Evolutionary conservation across 169 alveolate genomes (phyloP).

Genomic region (Plasmodium sp.): DNA sequence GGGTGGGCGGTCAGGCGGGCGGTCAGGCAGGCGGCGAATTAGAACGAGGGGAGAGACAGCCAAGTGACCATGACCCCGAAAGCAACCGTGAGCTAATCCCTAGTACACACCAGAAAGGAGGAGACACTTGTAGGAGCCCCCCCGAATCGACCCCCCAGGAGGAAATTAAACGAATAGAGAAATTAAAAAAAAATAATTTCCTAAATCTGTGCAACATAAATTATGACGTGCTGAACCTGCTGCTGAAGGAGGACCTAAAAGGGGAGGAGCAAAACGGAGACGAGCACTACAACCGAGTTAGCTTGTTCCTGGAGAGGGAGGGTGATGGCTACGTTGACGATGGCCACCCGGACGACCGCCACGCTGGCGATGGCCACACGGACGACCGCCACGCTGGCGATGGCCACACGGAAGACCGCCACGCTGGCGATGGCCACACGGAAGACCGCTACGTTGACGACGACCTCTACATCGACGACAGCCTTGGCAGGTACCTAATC

Average conservation of each 20-base stretch:
- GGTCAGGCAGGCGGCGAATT: neutral
- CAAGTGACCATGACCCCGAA: neutral
- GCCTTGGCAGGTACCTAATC: constrained; percentile 48
- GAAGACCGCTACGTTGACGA: neutral
- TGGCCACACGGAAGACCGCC: neutral
- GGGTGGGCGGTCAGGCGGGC: neutral
- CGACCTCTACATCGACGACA: constrained; percentile 47
- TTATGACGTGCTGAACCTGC: constrained; percentile 34
- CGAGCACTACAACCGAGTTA: constrained; percentile 22
- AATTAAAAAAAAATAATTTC: constrained; percentile 11
- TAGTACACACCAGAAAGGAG: neutral
- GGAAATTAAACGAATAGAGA: constrained; percentile 49
- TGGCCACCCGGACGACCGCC: neutral
- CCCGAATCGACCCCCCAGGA: neutral
- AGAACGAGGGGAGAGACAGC: neutral
- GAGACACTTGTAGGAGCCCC: neutral
- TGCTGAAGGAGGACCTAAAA: constrained; percentile 9
- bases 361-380: neutral
- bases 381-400: neutral
- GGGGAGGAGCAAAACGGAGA: constrained; percentile 1
- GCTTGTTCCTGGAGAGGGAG: constrained; percentile 39
- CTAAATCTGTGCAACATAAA: constrained; percentile 48
- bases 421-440: neutral
- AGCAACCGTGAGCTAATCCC: neutral
- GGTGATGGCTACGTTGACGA: constrained; percentile 8